These are phyloP conservation scores for Ceratocystis cubensis DNA, from an alignment of 2,329 filamentous ascomycete species.

Conservation along the genomic window DNA sequence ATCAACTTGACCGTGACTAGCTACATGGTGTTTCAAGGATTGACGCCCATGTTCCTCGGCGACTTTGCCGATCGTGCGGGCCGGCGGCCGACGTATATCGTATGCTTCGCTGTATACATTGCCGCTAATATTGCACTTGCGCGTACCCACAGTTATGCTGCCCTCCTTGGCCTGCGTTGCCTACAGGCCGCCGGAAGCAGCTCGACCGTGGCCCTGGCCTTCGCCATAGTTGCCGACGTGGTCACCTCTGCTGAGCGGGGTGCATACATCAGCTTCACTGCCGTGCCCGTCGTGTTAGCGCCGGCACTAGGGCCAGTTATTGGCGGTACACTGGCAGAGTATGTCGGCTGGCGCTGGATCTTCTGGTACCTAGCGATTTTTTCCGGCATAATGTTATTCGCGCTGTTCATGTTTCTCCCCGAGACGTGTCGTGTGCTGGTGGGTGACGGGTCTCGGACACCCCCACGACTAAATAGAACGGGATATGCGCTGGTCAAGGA, in stretches of 20 bases:
- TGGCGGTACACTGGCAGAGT: constrained; percentile 44
- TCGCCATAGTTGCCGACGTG: constrained; percentile 51
- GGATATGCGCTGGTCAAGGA: constrained; percentile 25
- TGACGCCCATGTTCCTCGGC: no score
- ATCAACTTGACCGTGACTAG: no score
- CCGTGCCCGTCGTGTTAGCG: constrained; percentile 37
- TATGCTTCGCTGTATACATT: no score
- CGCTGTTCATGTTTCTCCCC: constrained; percentile 40
- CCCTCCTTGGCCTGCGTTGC: constrained; percentile 42
- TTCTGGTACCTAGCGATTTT: constrained; percentile 51
- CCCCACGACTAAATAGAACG: constrained; percentile 31
- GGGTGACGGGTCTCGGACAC: constrained; percentile 39
- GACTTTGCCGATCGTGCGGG: no score
- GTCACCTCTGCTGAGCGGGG: constrained; percentile 50
- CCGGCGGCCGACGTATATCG: no score
- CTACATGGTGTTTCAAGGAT: no score
- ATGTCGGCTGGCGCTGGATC: constrained; percentile 46
- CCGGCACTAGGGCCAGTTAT: constrained; percentile 43
- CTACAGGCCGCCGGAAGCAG: constrained; percentile 47
- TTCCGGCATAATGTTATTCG: constrained; percentile 30
- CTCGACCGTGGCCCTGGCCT: constrained; percentile 45
- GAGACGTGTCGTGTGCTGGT: constrained; percentile 40
- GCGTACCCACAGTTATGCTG: constrained; percentile 36
- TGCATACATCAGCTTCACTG: constrained; percentile 43
- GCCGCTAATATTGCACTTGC: constrained; percentile 43